These are phyloP conservation scores for Senna siamea DNA, from an alignment of 306 rosid species.

Conservation along the genomic window DNA sequence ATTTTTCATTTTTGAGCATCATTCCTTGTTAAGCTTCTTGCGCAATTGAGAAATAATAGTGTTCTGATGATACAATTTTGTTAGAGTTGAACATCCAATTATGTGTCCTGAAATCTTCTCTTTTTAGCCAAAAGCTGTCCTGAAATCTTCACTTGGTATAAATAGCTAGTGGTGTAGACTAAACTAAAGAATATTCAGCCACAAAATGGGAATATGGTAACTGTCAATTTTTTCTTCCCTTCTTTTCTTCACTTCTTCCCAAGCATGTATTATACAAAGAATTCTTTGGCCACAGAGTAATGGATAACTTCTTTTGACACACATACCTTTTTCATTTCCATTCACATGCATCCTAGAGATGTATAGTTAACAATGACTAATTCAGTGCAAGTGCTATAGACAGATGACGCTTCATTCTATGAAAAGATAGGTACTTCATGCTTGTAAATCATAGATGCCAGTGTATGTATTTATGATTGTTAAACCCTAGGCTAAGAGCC, in stretches of 20 bases:
- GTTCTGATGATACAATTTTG: slow-evolving; percentile 2
- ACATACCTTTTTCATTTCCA: not conserved
- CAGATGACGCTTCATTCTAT: not conserved
- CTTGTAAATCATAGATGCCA: not conserved
- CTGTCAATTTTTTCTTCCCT: not conserved
- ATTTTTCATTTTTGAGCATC: not conserved
- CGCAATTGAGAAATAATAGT: not conserved
- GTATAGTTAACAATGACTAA: not conserved
- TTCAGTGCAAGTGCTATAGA: not conserved
- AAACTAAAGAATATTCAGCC: not conserved
- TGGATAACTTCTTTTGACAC: not conserved
- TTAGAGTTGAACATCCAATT: not conserved
- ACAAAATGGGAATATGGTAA: not conserved
- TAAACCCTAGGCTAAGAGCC: not conserved
- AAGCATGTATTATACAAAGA: not conserved
- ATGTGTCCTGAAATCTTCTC: not conserved
- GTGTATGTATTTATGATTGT: not conserved
- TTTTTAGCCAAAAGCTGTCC: not conserved
- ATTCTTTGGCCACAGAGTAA: not conserved
- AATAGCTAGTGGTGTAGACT: not conserved
- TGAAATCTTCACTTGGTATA: not conserved
- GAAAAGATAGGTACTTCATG: not conserved
- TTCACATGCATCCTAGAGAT: not conserved
- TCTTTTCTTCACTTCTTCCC: not conserved
- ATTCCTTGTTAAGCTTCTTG: not conserved